Percentiles rank a stretch among this genome's conserved stretches.
phyloP scores from a whole-genome alignment of 2,329 filamentous ascomycete genomes.

The Cladophialophora yegresii region DNA sequence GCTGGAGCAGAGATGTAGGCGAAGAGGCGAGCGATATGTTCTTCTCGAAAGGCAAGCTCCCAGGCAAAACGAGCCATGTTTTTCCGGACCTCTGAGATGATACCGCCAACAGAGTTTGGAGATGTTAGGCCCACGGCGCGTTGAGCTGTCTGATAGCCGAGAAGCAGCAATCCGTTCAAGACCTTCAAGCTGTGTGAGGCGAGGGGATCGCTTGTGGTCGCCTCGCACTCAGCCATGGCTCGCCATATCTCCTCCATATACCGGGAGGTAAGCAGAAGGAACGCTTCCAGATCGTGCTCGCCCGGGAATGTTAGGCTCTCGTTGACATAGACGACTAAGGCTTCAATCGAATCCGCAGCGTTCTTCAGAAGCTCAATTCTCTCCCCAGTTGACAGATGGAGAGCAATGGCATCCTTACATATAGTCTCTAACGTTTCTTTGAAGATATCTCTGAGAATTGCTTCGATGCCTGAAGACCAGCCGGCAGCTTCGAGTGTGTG shows the following conservation, averaged over 20 bases:
- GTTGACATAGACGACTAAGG: slow-evolving; percentile 20
- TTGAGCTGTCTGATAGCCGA: slow-evolving; percentile 20
- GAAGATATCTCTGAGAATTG: slow-evolving; percentile 11
- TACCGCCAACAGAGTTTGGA: not conserved
- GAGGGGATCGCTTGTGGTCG: not conserved
- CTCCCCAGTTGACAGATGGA: not conserved
- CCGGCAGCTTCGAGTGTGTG: slow-evolving; percentile 3
- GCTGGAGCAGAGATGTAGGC: slow-evolving; percentile 12
- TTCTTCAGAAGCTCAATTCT: slow-evolving; percentile 4
- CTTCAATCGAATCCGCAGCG: slow-evolving; percentile 15
- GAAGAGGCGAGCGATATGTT: slow-evolving; percentile 15
- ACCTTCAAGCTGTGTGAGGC: slow-evolving; percentile 9
- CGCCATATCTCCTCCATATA: slow-evolving; percentile 14
- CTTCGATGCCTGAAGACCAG: slow-evolving; percentile 18
- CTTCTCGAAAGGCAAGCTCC: slow-evolving; percentile 19
- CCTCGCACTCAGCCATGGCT: slow-evolving; percentile 1
- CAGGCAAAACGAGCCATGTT: slow-evolving; percentile 22
- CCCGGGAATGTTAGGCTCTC: slow-evolving; percentile 15
- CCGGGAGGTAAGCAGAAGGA: slow-evolving; percentile 8
- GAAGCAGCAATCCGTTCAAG: slow-evolving; percentile 20
- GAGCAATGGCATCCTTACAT: not conserved
- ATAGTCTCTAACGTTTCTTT: slow-evolving; percentile 10
- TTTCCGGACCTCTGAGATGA: slow-evolving; percentile 7
- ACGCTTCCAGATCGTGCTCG: slow-evolving; percentile 7
- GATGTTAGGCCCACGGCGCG: not conserved